phyloP scores from a whole-genome alignment of 129 eudicot species.

The Calendula officinalis region DNA sequence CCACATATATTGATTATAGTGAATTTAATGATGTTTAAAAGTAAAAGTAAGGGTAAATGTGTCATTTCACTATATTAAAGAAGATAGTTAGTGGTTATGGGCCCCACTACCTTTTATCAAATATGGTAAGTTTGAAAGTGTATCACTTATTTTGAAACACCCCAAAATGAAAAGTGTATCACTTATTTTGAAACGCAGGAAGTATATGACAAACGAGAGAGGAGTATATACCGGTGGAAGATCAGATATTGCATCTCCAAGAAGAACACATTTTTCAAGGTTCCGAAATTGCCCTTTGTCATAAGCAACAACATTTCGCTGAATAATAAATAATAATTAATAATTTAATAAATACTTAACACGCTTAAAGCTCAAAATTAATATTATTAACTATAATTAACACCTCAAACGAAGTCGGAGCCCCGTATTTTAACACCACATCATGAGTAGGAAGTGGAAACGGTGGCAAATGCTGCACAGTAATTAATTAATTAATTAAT shows the following conservation, averaged over 20 bases:
- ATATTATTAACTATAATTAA: constrained; percentile 17
- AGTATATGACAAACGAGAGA: background rate
- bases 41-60: too few species aligned
- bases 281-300: constrained; percentile 55
- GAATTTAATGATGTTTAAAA: too few species aligned
- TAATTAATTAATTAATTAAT: constrained; percentile 2
- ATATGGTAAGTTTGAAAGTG: too few species aligned
- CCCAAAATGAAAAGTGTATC: too few species aligned
- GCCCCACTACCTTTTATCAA: too few species aligned
- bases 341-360: constrained; percentile 26
- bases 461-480: constrained; percentile 53
- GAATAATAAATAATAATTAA: constrained; percentile 19
- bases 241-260: constrained; percentile 64
- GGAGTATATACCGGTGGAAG: constrained; percentile 53
- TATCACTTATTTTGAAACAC: too few species aligned
- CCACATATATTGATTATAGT: too few species aligned
- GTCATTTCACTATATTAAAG: too few species aligned
- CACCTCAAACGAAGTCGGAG: constrained; percentile 60
- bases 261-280: constrained; percentile 48
- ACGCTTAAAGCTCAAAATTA: constrained; percentile 5
- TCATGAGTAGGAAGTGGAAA: constrained; percentile 77
- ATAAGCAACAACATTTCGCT: constrained; percentile 71
- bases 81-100: too few species aligned
- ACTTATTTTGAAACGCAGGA: too few species aligned
- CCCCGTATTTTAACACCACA: constrained; percentile 51